Conservation (phyloP, 1,139 yeast species). For the Suhomyces kunorum region DNA sequence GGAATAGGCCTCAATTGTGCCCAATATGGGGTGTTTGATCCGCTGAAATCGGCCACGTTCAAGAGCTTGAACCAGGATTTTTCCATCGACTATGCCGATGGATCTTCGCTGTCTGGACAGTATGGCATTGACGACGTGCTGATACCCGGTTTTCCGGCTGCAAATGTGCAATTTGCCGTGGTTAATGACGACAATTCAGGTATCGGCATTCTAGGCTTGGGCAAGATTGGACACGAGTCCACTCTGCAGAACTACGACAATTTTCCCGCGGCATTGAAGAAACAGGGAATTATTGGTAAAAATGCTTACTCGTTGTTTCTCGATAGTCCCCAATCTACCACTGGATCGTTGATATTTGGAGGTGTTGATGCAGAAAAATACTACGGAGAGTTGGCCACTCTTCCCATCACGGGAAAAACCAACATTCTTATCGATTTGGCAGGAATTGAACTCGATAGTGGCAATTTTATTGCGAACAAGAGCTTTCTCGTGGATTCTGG, state of each 20-base stretch:
- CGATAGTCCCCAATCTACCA: slow-evolving; percentile 4
- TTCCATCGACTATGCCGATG: slow-evolving; percentile 34
- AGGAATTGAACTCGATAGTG: slow-evolving; percentile 9
- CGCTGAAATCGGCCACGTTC: slow-evolving; percentile 42
- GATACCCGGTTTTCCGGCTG: slow-evolving; percentile 31
- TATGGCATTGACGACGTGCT: slow-evolving; percentile 58
- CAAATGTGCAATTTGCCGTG: slow-evolving; percentile 52
- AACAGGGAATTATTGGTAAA: slow-evolving; percentile 21
- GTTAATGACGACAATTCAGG: slow-evolving; percentile 53
- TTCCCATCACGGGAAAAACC: slow-evolving; percentile 8
- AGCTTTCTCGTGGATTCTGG: slow-evolving; percentile 8
- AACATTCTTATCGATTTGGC: slow-evolving; percentile 12
- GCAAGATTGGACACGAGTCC: slow-evolving; percentile 19
- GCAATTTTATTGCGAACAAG: not conserved
- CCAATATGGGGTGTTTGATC: not conserved
- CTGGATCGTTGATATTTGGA: slow-evolving; percentile 26
- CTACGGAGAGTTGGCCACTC: slow-evolving; percentile 18
- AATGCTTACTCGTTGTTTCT: slow-evolving; percentile 31
- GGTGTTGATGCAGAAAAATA: slow-evolving; percentile 26
- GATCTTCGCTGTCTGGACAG: slow-evolving; percentile 34
- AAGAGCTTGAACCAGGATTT: slow-evolving; percentile 43
- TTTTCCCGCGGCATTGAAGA: slow-evolving; percentile 24
- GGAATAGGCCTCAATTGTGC: slow-evolving; percentile 17
- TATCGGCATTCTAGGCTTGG: slow-evolving; percentile 64
- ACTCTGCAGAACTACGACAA: slow-evolving; percentile 7